A percentile compares a stretch with the other conserved stretches of the same genome.
phyloP scores from a whole-genome alignment of 345 rosid genomes.

The Pseudoturritis turrita region DNA sequence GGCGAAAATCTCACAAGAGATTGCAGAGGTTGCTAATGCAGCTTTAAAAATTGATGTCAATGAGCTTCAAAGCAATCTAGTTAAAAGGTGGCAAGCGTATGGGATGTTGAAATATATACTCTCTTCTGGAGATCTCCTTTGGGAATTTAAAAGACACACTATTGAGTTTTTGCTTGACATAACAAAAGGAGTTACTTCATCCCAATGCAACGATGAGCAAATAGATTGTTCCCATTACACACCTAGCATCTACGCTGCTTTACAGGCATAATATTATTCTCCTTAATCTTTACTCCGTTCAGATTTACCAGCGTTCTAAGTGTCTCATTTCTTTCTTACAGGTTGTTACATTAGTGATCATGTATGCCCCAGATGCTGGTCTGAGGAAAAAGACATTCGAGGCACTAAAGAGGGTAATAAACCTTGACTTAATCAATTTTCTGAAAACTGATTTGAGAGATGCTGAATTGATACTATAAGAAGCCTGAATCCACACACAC shows the following conservation, averaged over 20 bases:
- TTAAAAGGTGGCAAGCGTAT: conserved; percentile 71
- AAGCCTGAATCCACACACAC: not conserved
- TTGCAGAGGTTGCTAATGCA: conserved; percentile 46
- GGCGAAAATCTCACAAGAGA: conserved; percentile 43
- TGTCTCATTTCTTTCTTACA: conserved; percentile 27
- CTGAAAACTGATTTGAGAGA: not conserved
- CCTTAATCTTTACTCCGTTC: conserved; percentile 1
- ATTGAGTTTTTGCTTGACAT: conserved; percentile 65
- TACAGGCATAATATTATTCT: conserved; percentile 51
- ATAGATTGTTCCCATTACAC: conserved; percentile 49
- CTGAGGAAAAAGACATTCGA: conserved; percentile 69
- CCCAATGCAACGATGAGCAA: conserved; percentile 30
- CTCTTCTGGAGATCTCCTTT: conserved; percentile 47
- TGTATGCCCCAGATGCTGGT: conserved; percentile 48
- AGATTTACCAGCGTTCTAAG: conserved; percentile 8
- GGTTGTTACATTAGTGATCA: conserved; percentile 54
- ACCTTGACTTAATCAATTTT: not conserved
- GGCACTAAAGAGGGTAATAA: conserved; percentile 60
- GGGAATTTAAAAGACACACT: conserved; percentile 66
- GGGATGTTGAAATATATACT: conserved; percentile 70
- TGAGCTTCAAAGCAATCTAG: conserved; percentile 53
- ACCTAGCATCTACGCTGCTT: conserved; percentile 56
- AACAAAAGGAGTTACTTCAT: conserved; percentile 37
- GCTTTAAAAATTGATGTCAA: conserved; percentile 37
- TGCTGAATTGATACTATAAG: not conserved